phyloP scores from a whole-genome alignment of 345 rosid genomes.

The Lumnitzera racemosa region DNA sequence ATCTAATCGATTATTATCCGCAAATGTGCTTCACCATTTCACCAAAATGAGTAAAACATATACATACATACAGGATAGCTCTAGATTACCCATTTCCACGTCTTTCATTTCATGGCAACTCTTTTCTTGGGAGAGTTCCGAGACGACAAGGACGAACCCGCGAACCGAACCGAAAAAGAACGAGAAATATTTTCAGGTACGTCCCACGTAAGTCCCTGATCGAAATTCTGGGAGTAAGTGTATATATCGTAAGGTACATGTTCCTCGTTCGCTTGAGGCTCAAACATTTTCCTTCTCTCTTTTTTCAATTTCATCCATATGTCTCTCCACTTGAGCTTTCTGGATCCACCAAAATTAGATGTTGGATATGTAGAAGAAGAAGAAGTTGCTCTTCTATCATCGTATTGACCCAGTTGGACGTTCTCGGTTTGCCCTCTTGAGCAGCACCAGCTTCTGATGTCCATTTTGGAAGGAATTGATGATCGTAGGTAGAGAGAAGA shows the following conservation, averaged over 20 bases:
- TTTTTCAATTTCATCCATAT: slow-evolving; percentile 31
- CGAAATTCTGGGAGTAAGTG: slow-evolving; percentile 41
- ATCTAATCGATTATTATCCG: no score
- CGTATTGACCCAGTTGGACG: slow-evolving; percentile 1
- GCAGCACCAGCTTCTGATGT: slow-evolving; percentile 16
- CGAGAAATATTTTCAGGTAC: slow-evolving; percentile 36
- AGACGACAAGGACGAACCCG: slow-evolving; percentile 16
- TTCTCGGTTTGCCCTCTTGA: slow-evolving; percentile 3
- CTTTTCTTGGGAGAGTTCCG: slow-evolving; percentile 4
- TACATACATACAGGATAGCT: neutral
- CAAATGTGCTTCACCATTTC: no score
- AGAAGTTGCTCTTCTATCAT: neutral
- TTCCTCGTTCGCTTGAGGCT: neutral
- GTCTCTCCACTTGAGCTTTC: slow-evolving; percentile 25
- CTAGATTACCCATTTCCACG: neutral
- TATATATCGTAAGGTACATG: slow-evolving; percentile 23
- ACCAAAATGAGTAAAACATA: no score
- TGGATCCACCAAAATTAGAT: neutral
- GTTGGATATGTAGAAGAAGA: slow-evolving; percentile 2
- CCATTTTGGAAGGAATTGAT: slow-evolving; percentile 4
- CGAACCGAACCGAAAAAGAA: slow-evolving; percentile 41
- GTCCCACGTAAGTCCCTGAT: slow-evolving; percentile 31
- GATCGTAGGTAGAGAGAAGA: no score
- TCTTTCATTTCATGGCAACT: neutral
- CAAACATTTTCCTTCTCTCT: slow-evolving; percentile 24